Evolutionary conservation across 257 asterid genomes (phyloP).

Genomic region (Solanum neorickii): DNA sequence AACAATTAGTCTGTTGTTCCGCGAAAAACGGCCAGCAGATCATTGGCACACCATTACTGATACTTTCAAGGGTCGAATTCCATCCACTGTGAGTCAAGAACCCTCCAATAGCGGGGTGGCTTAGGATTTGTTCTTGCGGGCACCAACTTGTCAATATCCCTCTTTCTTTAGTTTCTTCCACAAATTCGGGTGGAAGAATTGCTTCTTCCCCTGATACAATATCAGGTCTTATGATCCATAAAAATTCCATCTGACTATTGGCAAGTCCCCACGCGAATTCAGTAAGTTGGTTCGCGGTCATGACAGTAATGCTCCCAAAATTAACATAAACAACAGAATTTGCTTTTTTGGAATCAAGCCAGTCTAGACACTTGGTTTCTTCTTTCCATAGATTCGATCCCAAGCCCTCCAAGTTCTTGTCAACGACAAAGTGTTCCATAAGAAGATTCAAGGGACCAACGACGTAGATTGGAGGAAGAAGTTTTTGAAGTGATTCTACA

Average conservation of each 20-base stretch:
- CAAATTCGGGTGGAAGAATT: constrained; percentile 15
- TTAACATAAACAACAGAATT: constrained; percentile 36
- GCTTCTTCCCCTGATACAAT: constrained; percentile 26
- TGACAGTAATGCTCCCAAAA: constrained; percentile 34
- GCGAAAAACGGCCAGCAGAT: constrained; percentile 59
- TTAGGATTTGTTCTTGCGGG: constrained; percentile 40
- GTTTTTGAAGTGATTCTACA: background rate
- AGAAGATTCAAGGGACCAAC: background rate
- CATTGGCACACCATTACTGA: constrained; percentile 38
- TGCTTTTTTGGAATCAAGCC: constrained; percentile 36
- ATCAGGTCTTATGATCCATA: constrained; percentile 52
- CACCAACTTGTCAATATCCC: constrained; percentile 39
- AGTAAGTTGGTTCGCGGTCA: constrained; percentile 25
- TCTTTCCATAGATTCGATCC: constrained; percentile 48
- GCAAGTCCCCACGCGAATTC: constrained; percentile 61
- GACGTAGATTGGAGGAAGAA: background rate
- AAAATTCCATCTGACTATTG: constrained; percentile 18
- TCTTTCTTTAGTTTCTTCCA: constrained; percentile 21
- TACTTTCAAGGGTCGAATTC: constrained; percentile 41
- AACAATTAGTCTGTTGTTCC: constrained; percentile 26
- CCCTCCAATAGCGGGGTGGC: constrained; percentile 39
- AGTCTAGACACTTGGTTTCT: constrained; percentile 24
- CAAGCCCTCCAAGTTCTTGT: constrained; percentile 2
- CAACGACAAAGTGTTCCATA: background rate
- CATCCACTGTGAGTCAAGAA: constrained; percentile 53